Conservation (phyloP, 768 basidiomycete species). For the Trametes coccinea region DNA sequence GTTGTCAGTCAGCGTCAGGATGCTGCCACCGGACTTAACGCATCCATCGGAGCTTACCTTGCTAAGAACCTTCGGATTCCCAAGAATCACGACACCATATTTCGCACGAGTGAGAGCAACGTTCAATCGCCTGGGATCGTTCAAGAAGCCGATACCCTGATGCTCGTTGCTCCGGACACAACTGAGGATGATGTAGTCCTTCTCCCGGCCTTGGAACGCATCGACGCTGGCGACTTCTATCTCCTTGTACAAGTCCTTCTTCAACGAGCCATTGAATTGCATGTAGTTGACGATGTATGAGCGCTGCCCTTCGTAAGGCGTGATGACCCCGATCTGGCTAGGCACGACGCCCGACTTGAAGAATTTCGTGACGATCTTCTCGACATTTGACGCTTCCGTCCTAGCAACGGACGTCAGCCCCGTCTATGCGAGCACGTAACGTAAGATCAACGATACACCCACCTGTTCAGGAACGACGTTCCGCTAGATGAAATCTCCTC, state of each 20-base stretch:
- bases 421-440: slow-evolving; percentile 16
- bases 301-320: slow-evolving; percentile 97
- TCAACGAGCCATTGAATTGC: slow-evolving; percentile 99
- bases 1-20: slow-evolving; percentile 17
- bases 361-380: slow-evolving; percentile 99
- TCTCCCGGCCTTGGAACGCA: slow-evolving; percentile 99
- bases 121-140: slow-evolving; percentile 93
- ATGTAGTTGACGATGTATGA: slow-evolving; percentile 99
- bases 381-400: slow-evolving; percentile 98
- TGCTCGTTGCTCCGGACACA: slow-evolving; percentile 99
- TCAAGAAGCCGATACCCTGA: slow-evolving; percentile 98
- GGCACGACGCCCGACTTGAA: slow-evolving; percentile 99
- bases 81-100: slow-evolving; percentile 98
- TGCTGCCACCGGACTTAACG: slow-evolving; percentile 7
- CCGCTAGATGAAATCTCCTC: slow-evolving; percentile 99
- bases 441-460: slow-evolving; percentile 22
- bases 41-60: slow-evolving; percentile 60
- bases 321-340: slow-evolving; percentile 95
- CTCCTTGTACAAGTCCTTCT: slow-evolving; percentile 99
- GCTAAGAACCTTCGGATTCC: slow-evolving; percentile 99
- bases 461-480: slow-evolving; percentile 97
- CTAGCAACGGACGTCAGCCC: slow-evolving; percentile 41
- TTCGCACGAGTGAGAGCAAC: slow-evolving; percentile 97
- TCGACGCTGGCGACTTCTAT: slow-evolving; percentile 99
- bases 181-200: slow-evolving; percentile 98